phyloP scores from a whole-genome alignment of 345 rosid species.

The Salix arbutifolia region DNA sequence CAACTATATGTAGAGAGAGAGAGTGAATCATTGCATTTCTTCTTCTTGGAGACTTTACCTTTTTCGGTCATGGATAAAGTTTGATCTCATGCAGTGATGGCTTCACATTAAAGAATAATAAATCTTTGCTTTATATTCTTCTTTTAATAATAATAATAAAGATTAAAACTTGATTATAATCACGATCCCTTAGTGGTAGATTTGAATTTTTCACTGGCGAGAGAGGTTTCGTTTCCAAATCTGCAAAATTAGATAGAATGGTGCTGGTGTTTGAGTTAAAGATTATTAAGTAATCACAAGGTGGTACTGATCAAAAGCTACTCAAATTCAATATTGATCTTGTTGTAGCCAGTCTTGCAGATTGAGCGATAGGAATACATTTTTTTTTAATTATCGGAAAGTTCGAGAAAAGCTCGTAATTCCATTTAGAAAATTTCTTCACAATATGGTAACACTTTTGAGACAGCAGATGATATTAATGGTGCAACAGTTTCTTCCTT shows the following conservation, averaged over 20 bases:
- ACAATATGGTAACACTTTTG: too few relatives aligned
- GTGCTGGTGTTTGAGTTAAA: neutral
- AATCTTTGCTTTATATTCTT: neutral
- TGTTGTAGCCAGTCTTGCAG: neutral
- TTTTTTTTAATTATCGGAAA: too few relatives aligned
- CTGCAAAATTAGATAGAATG: too few relatives aligned
- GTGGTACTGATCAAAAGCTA: neutral
- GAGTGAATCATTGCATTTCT: slow-evolving; percentile 3
- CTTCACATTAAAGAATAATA: neutral
- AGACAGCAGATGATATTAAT: too few relatives aligned
- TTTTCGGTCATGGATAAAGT: neutral
- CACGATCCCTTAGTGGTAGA: neutral
- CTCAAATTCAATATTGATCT: neutral
- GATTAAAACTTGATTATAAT: too few relatives aligned
- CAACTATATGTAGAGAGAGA: neutral
- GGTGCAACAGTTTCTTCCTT: too few relatives aligned
- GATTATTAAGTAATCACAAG: neutral
- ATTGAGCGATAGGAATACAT: too few relatives aligned
- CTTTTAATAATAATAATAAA: too few relatives aligned
- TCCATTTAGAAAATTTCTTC: too few relatives aligned
- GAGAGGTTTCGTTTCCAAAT: neutral
- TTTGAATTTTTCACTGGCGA: neutral
- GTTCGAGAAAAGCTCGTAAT: too few relatives aligned
- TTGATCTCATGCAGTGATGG: neutral
- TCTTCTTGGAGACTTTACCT: neutral